Conservation (phyloP, 768 basidiomycete species). For the Mycena rosella region DNA sequence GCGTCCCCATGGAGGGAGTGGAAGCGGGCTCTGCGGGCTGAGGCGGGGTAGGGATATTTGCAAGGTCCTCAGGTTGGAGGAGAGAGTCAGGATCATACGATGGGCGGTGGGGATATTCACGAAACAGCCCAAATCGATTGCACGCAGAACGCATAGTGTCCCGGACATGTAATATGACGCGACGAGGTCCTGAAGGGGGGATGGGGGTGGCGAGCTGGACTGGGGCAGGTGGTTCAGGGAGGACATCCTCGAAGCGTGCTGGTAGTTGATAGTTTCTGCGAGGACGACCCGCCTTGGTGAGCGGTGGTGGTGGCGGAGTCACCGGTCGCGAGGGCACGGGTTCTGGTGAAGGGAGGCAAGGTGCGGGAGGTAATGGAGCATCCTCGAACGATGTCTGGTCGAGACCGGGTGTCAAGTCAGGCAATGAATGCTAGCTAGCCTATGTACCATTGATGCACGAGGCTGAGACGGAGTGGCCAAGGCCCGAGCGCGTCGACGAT, state of each 20-base stretch:
- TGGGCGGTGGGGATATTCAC: constrained; percentile 33
- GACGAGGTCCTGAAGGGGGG: constrained; percentile 15
- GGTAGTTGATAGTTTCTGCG: constrained; percentile 18
- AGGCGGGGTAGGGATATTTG: not conserved
- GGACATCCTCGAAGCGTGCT: constrained; percentile 30
- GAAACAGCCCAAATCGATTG: constrained; percentile 35
- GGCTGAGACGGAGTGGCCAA: not conserved
- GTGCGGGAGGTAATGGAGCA: not conserved
- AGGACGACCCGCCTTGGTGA: not conserved
- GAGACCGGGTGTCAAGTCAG: not conserved
- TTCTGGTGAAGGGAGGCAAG: not conserved
- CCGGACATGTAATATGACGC: constrained; percentile 31
- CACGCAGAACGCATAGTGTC: constrained; percentile 32
- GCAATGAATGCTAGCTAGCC: no score
- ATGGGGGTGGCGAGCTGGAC: not conserved
- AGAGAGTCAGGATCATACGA: constrained; percentile 26
- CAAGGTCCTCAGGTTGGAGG: constrained; percentile 20
- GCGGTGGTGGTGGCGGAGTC: not conserved
- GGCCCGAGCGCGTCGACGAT: not conserved
- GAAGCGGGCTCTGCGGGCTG: not conserved
- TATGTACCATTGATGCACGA: no score
- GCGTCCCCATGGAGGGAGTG: not conserved
- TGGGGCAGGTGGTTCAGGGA: constrained; percentile 31
- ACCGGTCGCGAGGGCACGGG: not conserved
- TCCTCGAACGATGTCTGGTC: not conserved